A percentile compares a stretch with the other conserved stretches of the same genome.
phyloP scores from a whole-genome alignment of 768 basidiomycete genomes.

The Pholiota molesta region DNA sequence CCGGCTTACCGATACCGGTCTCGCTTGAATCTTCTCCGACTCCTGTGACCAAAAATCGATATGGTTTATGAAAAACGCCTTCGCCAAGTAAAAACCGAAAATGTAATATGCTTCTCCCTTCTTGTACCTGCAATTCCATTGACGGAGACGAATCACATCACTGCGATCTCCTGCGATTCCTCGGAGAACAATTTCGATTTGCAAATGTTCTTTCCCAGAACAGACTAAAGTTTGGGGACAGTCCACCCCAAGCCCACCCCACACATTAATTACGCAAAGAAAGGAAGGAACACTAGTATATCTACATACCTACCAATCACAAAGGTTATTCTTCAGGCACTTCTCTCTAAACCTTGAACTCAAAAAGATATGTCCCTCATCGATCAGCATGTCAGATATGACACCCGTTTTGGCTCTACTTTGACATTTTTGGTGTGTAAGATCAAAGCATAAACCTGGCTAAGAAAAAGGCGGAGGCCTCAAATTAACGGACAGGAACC shows the following conservation, averaged over 20 bases:
- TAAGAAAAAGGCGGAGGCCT: slow-evolving; percentile 1
- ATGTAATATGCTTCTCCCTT: neutral
- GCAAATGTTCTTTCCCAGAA: neutral
- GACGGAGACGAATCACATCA: neutral
- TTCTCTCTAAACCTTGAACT: slow-evolving; percentile 5
- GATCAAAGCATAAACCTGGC: neutral
- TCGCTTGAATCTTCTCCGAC: neutral
- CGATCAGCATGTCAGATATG: slow-evolving; percentile 4
- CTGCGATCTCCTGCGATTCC: neutral
- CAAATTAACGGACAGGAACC: neutral
- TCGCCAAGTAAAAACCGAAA: neutral
- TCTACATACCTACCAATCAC: neutral
- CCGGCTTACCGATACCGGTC: neutral
- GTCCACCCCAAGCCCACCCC: neutral
- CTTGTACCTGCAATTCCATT: neutral
- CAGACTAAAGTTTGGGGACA: slow-evolving; percentile 2
- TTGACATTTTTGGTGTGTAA: neutral
- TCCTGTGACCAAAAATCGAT: neutral
- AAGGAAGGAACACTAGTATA: neutral
- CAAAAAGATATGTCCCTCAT: slow-evolving; percentile 5
- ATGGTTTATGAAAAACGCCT: neutral
- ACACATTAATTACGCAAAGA: neutral
- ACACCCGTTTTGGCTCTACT: neutral
- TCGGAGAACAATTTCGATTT: neutral
- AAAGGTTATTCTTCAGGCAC: slow-evolving; percentile 17